Conservation (phyloP, 768 basidiomycete genomes). For the Mycena rosella region DNA sequence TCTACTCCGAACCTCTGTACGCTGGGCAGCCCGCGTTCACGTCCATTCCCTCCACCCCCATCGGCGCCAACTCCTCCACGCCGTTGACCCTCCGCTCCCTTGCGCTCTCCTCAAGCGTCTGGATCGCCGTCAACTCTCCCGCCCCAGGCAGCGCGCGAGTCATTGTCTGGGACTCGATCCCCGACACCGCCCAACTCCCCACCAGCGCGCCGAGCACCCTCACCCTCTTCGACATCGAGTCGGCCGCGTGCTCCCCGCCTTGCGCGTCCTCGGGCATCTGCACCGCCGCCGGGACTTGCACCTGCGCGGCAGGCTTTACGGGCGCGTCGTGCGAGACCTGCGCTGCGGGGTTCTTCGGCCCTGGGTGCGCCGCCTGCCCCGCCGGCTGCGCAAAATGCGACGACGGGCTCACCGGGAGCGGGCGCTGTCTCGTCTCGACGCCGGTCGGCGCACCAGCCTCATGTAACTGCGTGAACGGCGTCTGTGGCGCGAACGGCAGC, state of each 20-base stretch:
- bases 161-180: constrained; percentile 74
- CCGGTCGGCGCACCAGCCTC: constrained; percentile 64
- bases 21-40: constrained; percentile 66
- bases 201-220: constrained; percentile 39
- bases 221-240: constrained; percentile 30
- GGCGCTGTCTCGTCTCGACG: constrained; percentile 68
- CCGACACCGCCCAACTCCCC: constrained; percentile 68
- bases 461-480: constrained; percentile 86
- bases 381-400: constrained; percentile 76
- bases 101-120: constrained; percentile 66
- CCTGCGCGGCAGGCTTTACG: constrained; percentile 33
- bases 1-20: constrained; percentile 65
- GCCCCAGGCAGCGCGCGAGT: constrained; percentile 58
- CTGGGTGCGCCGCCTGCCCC: constrained; percentile 75
- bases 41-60: constrained; percentile 56
- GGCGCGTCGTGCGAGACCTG: constrained; percentile 42
- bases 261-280: constrained; percentile 59
- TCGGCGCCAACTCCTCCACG: constrained; percentile 53
- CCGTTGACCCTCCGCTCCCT: constrained; percentile 63
- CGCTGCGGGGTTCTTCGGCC: constrained; percentile 55
- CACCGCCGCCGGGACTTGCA: constrained; percentile 55
- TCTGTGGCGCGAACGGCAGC: constrained; percentile 74
- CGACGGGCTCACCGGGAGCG: constrained; percentile 81
- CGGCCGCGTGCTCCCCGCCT: constrained; percentile 46
- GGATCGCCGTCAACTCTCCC: constrained; percentile 61